A percentile compares a stretch with the other conserved stretches of the same genome.
Evolutionary conservation across 306 rosid genomes (phyloP).

Genomic region (Prunus kanzakura): DNA sequence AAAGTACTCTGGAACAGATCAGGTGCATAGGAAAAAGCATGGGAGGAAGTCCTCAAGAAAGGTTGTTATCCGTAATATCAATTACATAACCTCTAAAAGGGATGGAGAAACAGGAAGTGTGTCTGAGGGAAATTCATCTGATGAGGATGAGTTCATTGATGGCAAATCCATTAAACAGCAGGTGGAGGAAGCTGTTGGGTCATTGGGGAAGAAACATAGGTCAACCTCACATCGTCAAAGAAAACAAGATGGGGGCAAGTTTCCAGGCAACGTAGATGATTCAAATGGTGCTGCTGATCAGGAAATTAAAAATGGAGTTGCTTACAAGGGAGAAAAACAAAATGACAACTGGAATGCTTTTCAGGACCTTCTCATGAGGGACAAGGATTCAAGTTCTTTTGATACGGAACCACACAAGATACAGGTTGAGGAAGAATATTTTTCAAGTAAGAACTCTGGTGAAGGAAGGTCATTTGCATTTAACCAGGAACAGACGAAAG

Average conservation of each 20-base stretch:
- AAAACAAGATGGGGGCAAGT: conserved; percentile 42
- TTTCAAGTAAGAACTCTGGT: conserved; percentile 32
- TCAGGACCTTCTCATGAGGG: conserved; percentile 83
- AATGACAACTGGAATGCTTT: conserved; percentile 81
- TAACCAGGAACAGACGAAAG: conserved; percentile 36
- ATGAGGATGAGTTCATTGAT: conserved; percentile 59
- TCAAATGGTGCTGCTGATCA: conserved; percentile 37
- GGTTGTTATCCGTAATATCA: conserved; percentile 94
- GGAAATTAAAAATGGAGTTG: conserved; percentile 16
- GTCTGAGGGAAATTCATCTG: conserved; percentile 65
- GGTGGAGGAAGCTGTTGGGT: conserved; percentile 81
- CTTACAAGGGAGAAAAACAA: conserved; percentile 43
- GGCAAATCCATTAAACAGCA: conserved; percentile 81
- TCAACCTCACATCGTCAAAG: conserved; percentile 50
- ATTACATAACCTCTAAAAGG: conserved; percentile 83
- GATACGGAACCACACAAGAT: conserved; percentile 33
- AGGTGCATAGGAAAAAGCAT: conserved; percentile 43
- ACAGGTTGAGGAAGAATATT: conserved; percentile 48
- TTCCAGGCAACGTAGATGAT: conserved; percentile 32
- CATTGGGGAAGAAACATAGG: conserved; percentile 71
- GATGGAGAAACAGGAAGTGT: conserved; percentile 63
- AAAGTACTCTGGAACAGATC: conserved; percentile 35
- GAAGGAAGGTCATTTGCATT: conserved; percentile 41
- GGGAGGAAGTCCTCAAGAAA: conserved; percentile 79
- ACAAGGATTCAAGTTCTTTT: conserved; percentile 45